A percentile compares a stretch with the other conserved stretches of the same genome.
phyloP scores from a whole-genome alignment of 225 moss, liverwort and hornwort species.

The Asterella californica region DNA sequence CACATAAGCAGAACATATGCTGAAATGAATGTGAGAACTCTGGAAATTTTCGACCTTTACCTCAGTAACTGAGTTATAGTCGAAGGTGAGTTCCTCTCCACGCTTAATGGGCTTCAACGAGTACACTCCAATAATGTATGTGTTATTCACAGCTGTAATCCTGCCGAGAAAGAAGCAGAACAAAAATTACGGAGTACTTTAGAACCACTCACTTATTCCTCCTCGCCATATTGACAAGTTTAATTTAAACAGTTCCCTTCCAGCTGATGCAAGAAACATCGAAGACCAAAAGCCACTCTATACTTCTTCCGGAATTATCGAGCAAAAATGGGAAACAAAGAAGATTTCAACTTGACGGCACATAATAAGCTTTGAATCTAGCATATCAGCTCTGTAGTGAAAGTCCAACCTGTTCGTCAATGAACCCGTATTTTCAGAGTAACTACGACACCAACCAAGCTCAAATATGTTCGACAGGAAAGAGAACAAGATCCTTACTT shows the following conservation, averaged over 20 bases:
- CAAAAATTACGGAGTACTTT: neutral
- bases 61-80: slow-evolving; percentile 98
- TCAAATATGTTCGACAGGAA: neutral
- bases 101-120: slow-evolving; percentile 87
- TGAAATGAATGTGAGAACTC: neutral
- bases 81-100: slow-evolving; percentile 97
- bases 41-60: slow-evolving; percentile 28
- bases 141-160: slow-evolving; percentile 89
- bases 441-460: neutral
- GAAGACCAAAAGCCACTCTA: neutral
- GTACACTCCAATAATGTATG: slow-evolving; percentile 97
- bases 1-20: neutral
- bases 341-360: neutral
- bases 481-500: slow-evolving; percentile 47
- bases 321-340: too few species aligned
- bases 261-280: too few species aligned
- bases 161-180: slow-evolving; percentile 36
- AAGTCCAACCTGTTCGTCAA: neutral
- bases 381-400: neutral
- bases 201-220: neutral
- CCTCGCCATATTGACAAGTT: too few species aligned
- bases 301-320: too few species aligned
- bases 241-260: too few species aligned
- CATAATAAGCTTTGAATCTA: neutral
- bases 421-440: neutral